Conservation (phyloP, 768 basidiomycete species). For the Strobilomyces confusus region DNA sequence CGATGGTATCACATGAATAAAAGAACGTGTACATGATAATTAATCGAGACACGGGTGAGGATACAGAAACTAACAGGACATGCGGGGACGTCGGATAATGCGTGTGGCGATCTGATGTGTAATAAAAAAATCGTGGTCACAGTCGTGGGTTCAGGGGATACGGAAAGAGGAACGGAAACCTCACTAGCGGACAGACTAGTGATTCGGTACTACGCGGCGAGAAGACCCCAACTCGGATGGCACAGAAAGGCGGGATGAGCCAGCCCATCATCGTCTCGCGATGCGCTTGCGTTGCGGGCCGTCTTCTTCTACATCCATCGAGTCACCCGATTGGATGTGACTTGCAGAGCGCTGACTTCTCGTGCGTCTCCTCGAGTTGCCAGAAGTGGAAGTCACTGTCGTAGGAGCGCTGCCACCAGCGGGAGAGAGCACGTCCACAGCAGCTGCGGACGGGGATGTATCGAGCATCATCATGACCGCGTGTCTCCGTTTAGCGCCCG, state of each 20-base stretch:
- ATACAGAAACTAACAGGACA: conserved; percentile 11
- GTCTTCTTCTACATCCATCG: conserved; percentile 78
- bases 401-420: conserved; percentile 31
- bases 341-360: conserved; percentile 42
- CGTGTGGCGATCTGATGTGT: conserved; percentile 1
- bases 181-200: conserved; percentile 12
- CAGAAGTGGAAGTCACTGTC: conserved; percentile 21
- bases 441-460: conserved; percentile 38
- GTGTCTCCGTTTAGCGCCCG: conserved; percentile 71
- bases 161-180: not conserved
- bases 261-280: conserved; percentile 46
- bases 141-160: conserved; percentile 7
- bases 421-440: conserved; percentile 36
- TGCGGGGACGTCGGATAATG: conserved; percentile 6
- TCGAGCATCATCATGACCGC: conserved; percentile 79
- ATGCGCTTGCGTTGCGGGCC: conserved; percentile 72
- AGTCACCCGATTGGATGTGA: conserved; percentile 39
- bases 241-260: not conserved
- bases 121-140: conserved; percentile 8
- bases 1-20: not conserved
- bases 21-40: conserved; percentile 13
- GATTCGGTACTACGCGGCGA: conserved; percentile 8
- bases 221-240: not conserved
- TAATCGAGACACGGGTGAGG: conserved; percentile 4
- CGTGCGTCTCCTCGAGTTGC: conserved; percentile 49